Base-by-base conservation (phyloP, 2,329 filamentous ascomycete genomes). In the Coniochaeta sp. region DNA sequence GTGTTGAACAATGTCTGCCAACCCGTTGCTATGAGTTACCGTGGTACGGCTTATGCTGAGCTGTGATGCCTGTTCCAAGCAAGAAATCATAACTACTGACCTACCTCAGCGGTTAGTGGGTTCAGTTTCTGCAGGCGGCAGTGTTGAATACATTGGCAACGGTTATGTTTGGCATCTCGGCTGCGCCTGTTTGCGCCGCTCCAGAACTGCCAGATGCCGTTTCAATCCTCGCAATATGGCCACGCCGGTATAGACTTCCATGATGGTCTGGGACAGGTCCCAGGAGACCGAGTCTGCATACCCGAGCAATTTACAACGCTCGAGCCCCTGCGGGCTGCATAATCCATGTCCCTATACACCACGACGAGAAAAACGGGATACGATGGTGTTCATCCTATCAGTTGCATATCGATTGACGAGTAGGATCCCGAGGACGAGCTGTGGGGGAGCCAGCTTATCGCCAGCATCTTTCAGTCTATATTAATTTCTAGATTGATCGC, bases 401-500 rank as follows among this genome's bases (percentile, higher is more conserved):
- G 61, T 55, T 38, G 58, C 30, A 55, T 58, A n/a, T 28, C 57
- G 55, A 40, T 57, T 59, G 55, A 40, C 62, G 62, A 60, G 64
- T 63, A 62, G 58, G 42, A 50, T 50, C 17, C 52, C 56, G 28
- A 30, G 52, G 56, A 57, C 42, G 52, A 28, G 56, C 34, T 61
- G 64, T 63, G 65, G 64, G 63, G 64, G 62, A 61, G 24, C 52
- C 58, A 61, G 61, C 62, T 66, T 66, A 64, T 67, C 65, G 62
- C 24, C 34, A 42, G 57, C 58, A 38, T 36, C 56, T 38, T 38
- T 54, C 38, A 47, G 62, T 68, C 65, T 66, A 66, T 65, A 64
- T 66, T 68, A 63, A 68, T 67, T 67, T 61, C 58, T 60, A 62
- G 55, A 66, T 64, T 65, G 61, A 34, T n/a, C 44, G 50, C 54